Evolutionary conservation across 805 yeast species (phyloP).

Genomic region (Ogataea angusta): DNA sequence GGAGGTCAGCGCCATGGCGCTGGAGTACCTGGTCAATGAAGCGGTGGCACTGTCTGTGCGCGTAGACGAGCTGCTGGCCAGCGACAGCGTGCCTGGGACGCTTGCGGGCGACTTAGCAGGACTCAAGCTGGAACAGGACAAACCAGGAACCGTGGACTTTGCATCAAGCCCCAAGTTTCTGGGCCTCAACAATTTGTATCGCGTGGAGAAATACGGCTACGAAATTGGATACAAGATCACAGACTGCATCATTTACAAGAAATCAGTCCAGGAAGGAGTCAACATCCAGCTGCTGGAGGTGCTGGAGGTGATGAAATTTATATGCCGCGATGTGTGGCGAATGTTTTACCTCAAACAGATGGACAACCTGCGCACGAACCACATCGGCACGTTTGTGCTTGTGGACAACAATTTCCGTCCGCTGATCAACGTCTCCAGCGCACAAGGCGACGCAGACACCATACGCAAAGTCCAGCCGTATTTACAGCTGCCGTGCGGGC

Average conservation of each 20-base stretch:
- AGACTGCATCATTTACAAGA: conserved; percentile 29
- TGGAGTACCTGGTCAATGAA: conserved; percentile 71
- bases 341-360: conserved; percentile 77
- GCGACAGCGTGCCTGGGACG: conserved; percentile 15
- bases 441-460: conserved; percentile 43
- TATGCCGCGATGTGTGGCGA: conserved; percentile 91
- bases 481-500: conserved; percentile 72
- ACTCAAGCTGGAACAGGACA: conserved; percentile 14
- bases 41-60: conserved; percentile 69
- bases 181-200: conserved; percentile 50
- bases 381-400: conserved; percentile 77
- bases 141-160: conserved; percentile 40
- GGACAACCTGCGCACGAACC: conserved; percentile 90
- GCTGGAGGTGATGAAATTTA: conserved; percentile 82
- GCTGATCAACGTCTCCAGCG: conserved; percentile 48
- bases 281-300: conserved; percentile 49
- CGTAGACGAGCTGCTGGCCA: conserved; percentile 48
- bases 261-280: conserved; percentile 19
- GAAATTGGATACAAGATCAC: conserved; percentile 35
- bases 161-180: conserved; percentile 33
- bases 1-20: conserved; percentile 52
- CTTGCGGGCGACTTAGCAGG: conserved; percentile 10
- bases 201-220: conserved; percentile 71
- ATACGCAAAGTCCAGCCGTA: conserved; percentile 43
- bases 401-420: conserved; percentile 64